Base-by-base conservation (phyloP, 768 basidiomycete species). In the Agaricus blazei region DNA sequence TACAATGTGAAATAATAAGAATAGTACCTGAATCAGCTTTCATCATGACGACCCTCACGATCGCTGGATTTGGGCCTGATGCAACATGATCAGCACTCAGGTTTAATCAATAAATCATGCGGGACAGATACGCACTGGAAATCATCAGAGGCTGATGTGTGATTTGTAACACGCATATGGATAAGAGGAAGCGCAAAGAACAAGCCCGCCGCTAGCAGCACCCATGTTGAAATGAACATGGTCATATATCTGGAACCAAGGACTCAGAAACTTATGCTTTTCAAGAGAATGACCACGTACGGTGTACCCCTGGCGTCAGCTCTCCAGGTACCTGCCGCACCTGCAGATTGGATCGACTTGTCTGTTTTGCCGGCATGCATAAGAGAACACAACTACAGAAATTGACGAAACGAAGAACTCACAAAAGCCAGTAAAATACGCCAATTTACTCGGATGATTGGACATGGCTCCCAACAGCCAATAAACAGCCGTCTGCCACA, bases 381-480 rank as follows among this genome's bases (percentile, higher is more conserved):
- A 37, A 37, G 14, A 7, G 23, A 8, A 19, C 19, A 19, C 19
- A 37, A 41, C 11, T 38, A 4, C 46, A 34, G 27, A 54, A 31
- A 23, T 28, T 59, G 27, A 3, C 23, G 37, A n/a, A n/a, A 28
- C 28, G 29, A 27, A 40, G n/a, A 9, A 77, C 85, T 60, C 64
- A 90, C 88, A 91, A 64, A 92, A 89, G 34, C 90, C 90, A 14
- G 84, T 75, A 62, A 92, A 86, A 63, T 89, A 78, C 0, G 89
- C 89, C 19, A 91, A 79, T 65, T 88, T 90, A 2, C 76, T 79
- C 5, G 87, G 82, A 66, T 90, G 82, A 60, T 92, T 90, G 27
- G 87, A 88, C 84, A 93, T 88, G 9, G 87, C 85, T 40, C 90
- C 90, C 80, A 89, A 84, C 60, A 88, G 72, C 87, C 87, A 89